Evolutionary conservation across 225 moss, liverwort and hornwort genomes (phyloP).

Genomic region (Neckera pumila): DNA sequence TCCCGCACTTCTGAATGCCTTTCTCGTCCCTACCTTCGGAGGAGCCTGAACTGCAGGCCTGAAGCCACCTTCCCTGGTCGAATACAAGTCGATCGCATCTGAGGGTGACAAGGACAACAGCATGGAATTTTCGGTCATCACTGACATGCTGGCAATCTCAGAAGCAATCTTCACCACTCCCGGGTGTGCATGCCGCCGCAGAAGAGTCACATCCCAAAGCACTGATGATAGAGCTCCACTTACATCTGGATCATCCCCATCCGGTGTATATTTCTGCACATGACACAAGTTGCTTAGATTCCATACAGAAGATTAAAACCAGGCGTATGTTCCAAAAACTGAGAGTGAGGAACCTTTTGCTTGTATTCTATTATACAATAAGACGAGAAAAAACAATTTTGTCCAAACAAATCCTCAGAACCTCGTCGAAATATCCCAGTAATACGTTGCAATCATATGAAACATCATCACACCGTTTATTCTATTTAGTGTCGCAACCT

Average conservation of each 20-base stretch:
- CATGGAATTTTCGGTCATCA: conserved; percentile 24
- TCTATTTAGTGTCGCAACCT: not conserved
- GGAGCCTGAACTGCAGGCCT: conserved; percentile 22
- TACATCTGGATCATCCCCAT: conserved; percentile 64
- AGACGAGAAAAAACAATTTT: not conserved
- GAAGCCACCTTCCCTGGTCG: conserved; percentile 16
- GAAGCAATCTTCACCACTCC: conserved; percentile 44
- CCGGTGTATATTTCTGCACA: conserved; percentile 35
- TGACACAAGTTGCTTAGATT: not conserved
- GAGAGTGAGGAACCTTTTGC: not conserved
- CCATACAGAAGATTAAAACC: not conserved
- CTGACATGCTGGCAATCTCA: conserved; percentile 33
- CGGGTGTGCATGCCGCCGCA: conserved; percentile 41
- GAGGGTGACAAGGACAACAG: conserved; percentile 34
- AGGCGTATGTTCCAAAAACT: not conserved
- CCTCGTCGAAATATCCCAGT: not conserved
- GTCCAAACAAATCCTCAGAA: not conserved
- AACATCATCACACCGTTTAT: not conserved
- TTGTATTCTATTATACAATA: not conserved
- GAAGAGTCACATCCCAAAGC: conserved; percentile 57
- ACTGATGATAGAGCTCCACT: conserved; percentile 60
- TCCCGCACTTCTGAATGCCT: conserved; percentile 4
- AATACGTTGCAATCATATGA: not conserved
- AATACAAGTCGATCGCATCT: conserved; percentile 36
- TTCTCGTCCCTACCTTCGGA: conserved; percentile 6